A percentile compares a stretch with the other conserved stretches of the same genome.
Conservation (phyloP, 2,329 filamentous ascomycete species). For the Botrytis porri region DNA sequence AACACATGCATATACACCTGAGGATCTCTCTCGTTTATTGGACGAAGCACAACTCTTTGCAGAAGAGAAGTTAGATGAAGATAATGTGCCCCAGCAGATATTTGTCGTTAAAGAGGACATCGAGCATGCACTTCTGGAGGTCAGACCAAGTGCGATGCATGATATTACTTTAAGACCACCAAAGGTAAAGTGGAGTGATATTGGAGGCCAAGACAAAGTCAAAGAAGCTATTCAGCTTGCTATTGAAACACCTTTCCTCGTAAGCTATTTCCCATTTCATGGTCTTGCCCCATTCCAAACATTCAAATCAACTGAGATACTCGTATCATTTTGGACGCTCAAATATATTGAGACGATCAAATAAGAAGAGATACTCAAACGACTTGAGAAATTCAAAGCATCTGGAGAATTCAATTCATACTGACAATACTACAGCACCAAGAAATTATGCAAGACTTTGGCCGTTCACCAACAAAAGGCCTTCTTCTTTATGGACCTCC, state of each 20-base stretch:
- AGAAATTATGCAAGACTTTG: slow-evolving; percentile 48
- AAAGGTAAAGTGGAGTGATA: slow-evolving; percentile 80
- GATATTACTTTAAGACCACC: slow-evolving; percentile 87
- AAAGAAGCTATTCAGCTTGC: slow-evolving; percentile 58
- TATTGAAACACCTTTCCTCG: slow-evolving; percentile 34
- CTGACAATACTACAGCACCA: slow-evolving; percentile 42
- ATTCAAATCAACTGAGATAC: background rate
- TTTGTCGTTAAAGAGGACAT: slow-evolving; percentile 51
- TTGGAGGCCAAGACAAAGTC: slow-evolving; percentile 77
- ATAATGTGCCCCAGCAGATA: slow-evolving; percentile 11
- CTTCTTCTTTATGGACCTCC: slow-evolving; percentile 89
- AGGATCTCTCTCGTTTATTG: slow-evolving; percentile 68
- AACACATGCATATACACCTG: slow-evolving; percentile 84
- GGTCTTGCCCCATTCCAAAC: background rate
- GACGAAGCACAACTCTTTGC: slow-evolving; percentile 47
- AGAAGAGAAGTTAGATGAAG: slow-evolving; percentile 28
- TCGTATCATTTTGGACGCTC: background rate
- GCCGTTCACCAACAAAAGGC: slow-evolving; percentile 67
- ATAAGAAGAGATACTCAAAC: background rate
- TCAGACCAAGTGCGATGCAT: slow-evolving; percentile 82
- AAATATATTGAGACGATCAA: background rate
- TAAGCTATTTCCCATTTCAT: slow-evolving; percentile 22
- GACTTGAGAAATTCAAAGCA: background rate
- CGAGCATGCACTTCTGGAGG: slow-evolving; percentile 60
- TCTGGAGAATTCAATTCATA: background rate